Base-by-base conservation (phyloP, 495 filamentous ascomycete species). In the Rhypophila decipiens region DNA sequence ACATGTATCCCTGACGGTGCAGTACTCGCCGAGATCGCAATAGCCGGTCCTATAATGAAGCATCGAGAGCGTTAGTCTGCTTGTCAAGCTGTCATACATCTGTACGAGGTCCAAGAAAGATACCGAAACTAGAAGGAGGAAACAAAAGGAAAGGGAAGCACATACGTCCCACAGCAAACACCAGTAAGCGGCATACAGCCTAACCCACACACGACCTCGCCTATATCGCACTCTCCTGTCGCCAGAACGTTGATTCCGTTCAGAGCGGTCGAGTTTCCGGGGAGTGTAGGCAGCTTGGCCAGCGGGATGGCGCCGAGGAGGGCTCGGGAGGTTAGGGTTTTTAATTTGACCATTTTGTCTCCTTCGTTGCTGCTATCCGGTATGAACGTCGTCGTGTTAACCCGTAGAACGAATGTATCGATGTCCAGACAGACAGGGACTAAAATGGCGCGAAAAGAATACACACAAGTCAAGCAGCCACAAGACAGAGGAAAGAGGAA, bases 21-120 rank as follows among this genome's bases (percentile, higher is more conserved):
- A 61, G 46, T 55, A 53, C 31, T 51, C 31, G 24, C 55, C 55
- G 3, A 29, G 17, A 12, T 53, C 46, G 46, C 58, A 61, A 46
- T 44, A 58, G 5, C 7, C 44, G 47, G 19, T 43, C 4, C 35
- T 24, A 8, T 19, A 31, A 18, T n/a, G 9, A 44, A 7, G 15
- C 20, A 10, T 15, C n/a, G 7, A 11, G n/a, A n/a, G 3, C 5
- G 10, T 44, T 20, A 20, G 48, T 1, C 22, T 8, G 9, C 36
- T 10, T n/a, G 12, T 10, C n/a, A 7, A 23, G 19, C 10, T 8
- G 12, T 17, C 17, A 22, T 5, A 17, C n/a, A n/a, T n/a, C n/a
- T n/a, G n/a, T n/a, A n/a, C n/a, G n/a, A n/a, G n/a, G n/a, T n/a
- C n/a, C n/a, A n/a, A n/a, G n/a, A n/a, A n/a, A n/a, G n/a, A n/a